These are phyloP conservation scores for Claviceps pazoutovae DNA, from an alignment of 2,329 filamentous ascomycete species.

Conservation along the genomic window DNA sequence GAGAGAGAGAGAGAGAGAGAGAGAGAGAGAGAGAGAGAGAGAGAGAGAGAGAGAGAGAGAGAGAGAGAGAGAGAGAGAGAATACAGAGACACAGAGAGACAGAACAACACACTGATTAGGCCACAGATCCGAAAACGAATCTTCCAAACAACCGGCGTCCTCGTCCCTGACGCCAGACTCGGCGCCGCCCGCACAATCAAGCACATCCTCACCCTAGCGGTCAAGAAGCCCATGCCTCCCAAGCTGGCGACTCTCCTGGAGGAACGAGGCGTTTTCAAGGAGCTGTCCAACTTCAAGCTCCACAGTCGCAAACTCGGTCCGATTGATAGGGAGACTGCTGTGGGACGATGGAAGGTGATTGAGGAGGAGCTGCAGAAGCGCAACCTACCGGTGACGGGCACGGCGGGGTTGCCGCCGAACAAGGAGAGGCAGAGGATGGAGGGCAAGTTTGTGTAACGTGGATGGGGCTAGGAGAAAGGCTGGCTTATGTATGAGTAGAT, in stretches of 20 bases:
- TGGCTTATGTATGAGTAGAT: neutral
- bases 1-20: neutral
- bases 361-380: slow-evolving; percentile 52
- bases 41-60: neutral
- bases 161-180: slow-evolving; percentile 58
- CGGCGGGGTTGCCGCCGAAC: slow-evolving; percentile 23
- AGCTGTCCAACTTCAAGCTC: slow-evolving; percentile 57
- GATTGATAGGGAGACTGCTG: slow-evolving; percentile 54
- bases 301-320: slow-evolving; percentile 50
- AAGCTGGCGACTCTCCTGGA: slow-evolving; percentile 51
- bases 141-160: slow-evolving; percentile 65
- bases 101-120: neutral
- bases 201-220: slow-evolving; percentile 38
- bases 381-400: slow-evolving; percentile 43
- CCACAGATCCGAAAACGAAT: slow-evolving; percentile 64
- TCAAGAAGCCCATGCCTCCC: slow-evolving; percentile 38
- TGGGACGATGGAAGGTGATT: slow-evolving; percentile 71
- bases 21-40: neutral
- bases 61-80: neutral
- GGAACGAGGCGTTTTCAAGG: slow-evolving; percentile 27
- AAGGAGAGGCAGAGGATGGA: slow-evolving; percentile 29
- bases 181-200: slow-evolving; percentile 38
- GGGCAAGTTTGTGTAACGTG: slow-evolving; percentile 19
- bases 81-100: neutral
- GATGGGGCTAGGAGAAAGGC: neutral